These are phyloP conservation scores for Alectoria sarmentosa DNA, from an alignment of 495 filamentous ascomycete species.

Conservation along the genomic window DNA sequence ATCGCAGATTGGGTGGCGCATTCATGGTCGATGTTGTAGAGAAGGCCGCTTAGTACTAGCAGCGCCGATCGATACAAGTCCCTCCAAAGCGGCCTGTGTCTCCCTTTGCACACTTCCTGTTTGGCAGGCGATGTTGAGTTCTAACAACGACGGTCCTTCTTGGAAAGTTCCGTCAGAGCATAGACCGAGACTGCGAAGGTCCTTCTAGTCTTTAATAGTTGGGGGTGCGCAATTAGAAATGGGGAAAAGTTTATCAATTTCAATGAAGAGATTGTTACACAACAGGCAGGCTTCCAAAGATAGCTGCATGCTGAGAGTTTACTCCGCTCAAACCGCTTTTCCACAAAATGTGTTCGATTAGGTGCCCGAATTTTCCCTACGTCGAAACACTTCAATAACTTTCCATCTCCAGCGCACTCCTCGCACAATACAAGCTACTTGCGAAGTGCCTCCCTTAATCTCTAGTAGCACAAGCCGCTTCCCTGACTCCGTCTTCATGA, in stretches of 20 bases:
- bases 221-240: neutral
- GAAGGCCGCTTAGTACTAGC: neutral
- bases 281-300: no score
- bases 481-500: no score
- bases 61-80: neutral
- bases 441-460: no score
- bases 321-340: no score
- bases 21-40: constrained; percentile 25
- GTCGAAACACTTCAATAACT: no score
- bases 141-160: neutral
- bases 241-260: neutral
- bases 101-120: neutral
- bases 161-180: neutral
- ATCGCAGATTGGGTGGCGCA: constrained; percentile 22
- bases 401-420: no score
- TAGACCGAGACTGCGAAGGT: neutral
- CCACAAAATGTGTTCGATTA: no score
- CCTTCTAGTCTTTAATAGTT: neutral
- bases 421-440: no score
- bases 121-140: neutral
- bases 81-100: neutral
- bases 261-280: neutral
- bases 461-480: no score
- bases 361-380: no score
- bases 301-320: no score